Evolutionary conservation across 1,284 basidiomycete species (phyloP).

Genomic region (Ceratobasidium papillatum): DNA sequence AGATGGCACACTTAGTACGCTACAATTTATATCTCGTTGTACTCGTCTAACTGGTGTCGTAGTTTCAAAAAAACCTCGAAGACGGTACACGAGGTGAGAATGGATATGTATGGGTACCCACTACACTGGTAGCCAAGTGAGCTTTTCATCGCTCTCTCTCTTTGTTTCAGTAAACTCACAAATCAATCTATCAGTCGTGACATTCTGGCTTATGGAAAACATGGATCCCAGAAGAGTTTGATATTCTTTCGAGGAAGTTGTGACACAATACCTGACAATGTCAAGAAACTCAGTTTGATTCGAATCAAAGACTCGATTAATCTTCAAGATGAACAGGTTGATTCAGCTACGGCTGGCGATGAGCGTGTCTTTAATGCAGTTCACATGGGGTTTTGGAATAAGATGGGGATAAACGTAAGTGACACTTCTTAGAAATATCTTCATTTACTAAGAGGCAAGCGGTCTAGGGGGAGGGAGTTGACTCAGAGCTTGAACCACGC

Average conservation of each 20-base stretch:
- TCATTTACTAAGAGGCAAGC: background rate
- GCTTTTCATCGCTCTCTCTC: background rate
- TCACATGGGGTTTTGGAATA: background rate
- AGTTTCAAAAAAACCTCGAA: background rate
- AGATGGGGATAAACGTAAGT: background rate
- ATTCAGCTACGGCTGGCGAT: background rate
- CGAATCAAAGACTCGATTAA: background rate
- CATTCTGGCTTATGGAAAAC: background rate
- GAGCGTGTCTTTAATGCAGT: background rate
- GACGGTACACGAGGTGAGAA: background rate
- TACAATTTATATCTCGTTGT: background rate
- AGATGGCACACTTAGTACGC: background rate
- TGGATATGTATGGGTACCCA: background rate
- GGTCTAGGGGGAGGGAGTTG: background rate
- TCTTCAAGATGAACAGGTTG: background rate
- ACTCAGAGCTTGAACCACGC: background rate
- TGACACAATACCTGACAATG: background rate
- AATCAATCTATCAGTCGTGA: background rate
- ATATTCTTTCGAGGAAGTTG: background rate
- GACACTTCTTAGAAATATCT: too few relatives aligned
- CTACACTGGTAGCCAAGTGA: background rate
- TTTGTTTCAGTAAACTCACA: background rate
- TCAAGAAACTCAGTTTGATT: background rate
- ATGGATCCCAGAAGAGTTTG: background rate
- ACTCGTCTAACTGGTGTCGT: too few relatives aligned